These are phyloP conservation scores for Litchi chinensis DNA, from an alignment of 345 rosid species.

Conservation along the genomic window DNA sequence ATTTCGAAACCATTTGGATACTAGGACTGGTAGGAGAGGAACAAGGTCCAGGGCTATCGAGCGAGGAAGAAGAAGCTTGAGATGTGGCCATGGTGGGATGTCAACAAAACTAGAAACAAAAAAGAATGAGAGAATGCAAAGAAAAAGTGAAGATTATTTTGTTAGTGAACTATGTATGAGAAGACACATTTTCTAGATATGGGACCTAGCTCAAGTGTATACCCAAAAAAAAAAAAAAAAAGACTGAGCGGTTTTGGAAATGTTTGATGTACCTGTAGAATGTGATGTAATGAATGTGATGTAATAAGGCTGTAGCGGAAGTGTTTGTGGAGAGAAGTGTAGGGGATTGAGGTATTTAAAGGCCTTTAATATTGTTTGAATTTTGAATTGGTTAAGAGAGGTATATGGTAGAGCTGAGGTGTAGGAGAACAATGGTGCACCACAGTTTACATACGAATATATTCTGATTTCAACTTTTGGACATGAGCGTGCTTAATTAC, in stretches of 20 bases:
- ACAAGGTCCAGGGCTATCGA: not conserved
- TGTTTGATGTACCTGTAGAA: not conserved
- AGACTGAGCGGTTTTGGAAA: not conserved
- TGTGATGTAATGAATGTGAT: not conserved
- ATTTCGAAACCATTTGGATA: slow-evolving; percentile 36
- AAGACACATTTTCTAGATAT: too few species aligned
- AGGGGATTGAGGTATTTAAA: not conserved
- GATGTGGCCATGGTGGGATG: not conserved
- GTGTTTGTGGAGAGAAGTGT: not conserved
- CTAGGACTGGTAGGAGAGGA: not conserved
- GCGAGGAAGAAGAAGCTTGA: slow-evolving; percentile 2
- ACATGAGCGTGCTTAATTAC: too few species aligned
- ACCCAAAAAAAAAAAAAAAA: too few species aligned
- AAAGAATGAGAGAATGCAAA: not conserved
- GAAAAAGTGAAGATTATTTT: slow-evolving; percentile 10
- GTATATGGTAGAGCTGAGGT: not conserved
- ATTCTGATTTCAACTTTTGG: too few species aligned
- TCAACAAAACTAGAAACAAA: not conserved
- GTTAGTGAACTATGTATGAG: not conserved
- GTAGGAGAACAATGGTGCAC: not conserved
- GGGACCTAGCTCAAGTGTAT: not conserved
- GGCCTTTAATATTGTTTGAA: slow-evolving; percentile 6
- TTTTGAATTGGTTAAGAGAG: not conserved
- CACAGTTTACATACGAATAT: not conserved
- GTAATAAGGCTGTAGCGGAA: not conserved